Evolutionary conservation across 2,329 filamentous ascomycete species (phyloP).

Genomic region (Huntiella abstrusa): DNA sequence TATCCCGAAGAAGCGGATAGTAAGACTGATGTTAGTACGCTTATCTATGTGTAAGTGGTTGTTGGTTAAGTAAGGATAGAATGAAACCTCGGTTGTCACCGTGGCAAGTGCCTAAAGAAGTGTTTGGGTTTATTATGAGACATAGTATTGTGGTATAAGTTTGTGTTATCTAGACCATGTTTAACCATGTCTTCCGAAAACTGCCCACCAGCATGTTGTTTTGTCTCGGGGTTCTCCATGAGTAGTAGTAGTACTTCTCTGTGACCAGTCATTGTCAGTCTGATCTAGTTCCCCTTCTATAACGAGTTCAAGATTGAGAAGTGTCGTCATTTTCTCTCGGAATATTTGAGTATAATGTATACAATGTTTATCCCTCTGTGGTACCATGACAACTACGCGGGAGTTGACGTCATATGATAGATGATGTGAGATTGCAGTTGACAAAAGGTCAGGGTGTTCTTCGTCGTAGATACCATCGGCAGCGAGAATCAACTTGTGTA

Average conservation of each 20-base stretch:
- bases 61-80: no score
- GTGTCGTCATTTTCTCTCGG: conserved; percentile 37
- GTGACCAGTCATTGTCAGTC: conserved; percentile 48
- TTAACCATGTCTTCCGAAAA: conserved; percentile 24
- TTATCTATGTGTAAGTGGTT: conserved; percentile 22
- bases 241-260: conserved; percentile 28
- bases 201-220: conserved; percentile 51
- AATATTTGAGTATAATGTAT: conserved; percentile 44
- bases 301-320: conserved; percentile 27
- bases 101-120: no score
- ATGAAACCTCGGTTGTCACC: no score
- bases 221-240: conserved; percentile 14
- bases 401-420: conserved; percentile 37
- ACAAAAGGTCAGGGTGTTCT: conserved; percentile 58
- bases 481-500: conserved; percentile 48
- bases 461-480: conserved; percentile 80
- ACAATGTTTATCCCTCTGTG: conserved; percentile 52
- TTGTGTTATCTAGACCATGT: no score
- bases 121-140: no score
- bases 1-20: conserved; percentile 57
- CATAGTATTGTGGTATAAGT: no score
- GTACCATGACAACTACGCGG: conserved; percentile 62
- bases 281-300: conserved; percentile 45
- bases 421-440: conserved; percentile 49
- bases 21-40: conserved; percentile 45